Conservation (phyloP, 2,329 filamentous ascomycete genomes). For the Ascochyta lentis region DNA sequence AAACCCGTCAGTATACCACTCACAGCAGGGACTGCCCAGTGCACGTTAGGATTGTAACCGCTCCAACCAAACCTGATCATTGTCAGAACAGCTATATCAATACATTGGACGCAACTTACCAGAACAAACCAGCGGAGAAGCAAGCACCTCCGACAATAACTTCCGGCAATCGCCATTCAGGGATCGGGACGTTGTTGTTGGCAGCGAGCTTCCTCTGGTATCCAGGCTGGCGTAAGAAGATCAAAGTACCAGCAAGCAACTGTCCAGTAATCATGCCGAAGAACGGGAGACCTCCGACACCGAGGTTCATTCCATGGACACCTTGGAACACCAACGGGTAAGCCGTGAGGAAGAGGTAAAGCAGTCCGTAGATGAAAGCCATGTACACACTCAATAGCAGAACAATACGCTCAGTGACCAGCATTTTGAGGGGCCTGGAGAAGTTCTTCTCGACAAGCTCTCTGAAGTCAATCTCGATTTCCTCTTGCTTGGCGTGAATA, state of each 20-base stretch:
- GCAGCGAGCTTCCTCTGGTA: slow-evolving; percentile 64
- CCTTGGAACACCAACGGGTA: slow-evolving; percentile 80
- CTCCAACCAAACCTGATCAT: slow-evolving; percentile 46
- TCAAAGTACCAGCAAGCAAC: slow-evolving; percentile 68
- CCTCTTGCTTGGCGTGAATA: slow-evolving; percentile 65
- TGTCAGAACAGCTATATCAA: no score
- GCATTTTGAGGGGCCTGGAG: slow-evolving; percentile 56
- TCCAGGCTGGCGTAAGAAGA: slow-evolving; percentile 70
- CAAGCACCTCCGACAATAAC: slow-evolving; percentile 60
- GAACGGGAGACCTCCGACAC: slow-evolving; percentile 79
- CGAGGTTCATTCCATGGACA: slow-evolving; percentile 73
- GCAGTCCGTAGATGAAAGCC: slow-evolving; percentile 64
- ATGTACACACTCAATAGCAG: slow-evolving; percentile 46
- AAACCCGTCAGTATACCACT: slow-evolving; percentile 63
- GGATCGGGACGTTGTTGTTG: slow-evolving; percentile 59
- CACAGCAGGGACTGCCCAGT: slow-evolving; percentile 51
- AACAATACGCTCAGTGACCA: slow-evolving; percentile 58
- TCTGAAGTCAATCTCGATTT: slow-evolving; percentile 59
- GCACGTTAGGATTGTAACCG: slow-evolving; percentile 53
- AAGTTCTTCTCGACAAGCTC: slow-evolving; percentile 63
- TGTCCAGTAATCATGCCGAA: slow-evolving; percentile 84
- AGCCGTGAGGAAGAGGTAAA: slow-evolving; percentile 86
- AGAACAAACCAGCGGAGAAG: slow-evolving; percentile 50
- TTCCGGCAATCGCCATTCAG: slow-evolving; percentile 64
- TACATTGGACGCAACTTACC: slow-evolving; percentile 1